phyloP scores from a whole-genome alignment of 306 rosid species.

The Lablab purpureus region DNA sequence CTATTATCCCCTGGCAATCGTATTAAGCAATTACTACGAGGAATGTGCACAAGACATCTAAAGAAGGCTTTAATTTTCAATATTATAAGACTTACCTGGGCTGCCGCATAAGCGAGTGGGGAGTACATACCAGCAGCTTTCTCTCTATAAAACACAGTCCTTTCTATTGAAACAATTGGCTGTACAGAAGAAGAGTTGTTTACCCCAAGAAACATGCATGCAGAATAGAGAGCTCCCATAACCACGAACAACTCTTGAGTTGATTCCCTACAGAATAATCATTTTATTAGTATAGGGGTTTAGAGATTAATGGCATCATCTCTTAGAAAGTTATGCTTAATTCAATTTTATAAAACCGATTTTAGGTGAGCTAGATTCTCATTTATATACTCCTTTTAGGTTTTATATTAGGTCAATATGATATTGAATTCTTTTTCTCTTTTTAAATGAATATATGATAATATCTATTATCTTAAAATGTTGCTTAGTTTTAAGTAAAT shows the following conservation, averaged over 20 bases:
- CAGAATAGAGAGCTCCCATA: constrained; percentile 88
- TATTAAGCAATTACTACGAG: constrained; percentile 18
- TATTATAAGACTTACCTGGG: constrained; percentile 63
- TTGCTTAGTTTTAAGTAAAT: too few species aligned
- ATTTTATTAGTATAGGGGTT: background rate
- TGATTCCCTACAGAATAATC: constrained; percentile 57
- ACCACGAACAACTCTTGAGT: constrained; percentile 68
- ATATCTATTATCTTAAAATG: too few species aligned
- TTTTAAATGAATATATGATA: too few species aligned
- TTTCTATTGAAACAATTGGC: constrained; percentile 92
- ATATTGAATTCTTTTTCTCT: too few species aligned
- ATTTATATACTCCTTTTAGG: too few species aligned
- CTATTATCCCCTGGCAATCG: constrained; percentile 77
- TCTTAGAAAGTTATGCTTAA: too few species aligned
- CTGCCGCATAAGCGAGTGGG: constrained; percentile 82
- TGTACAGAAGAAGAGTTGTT: constrained; percentile 90
- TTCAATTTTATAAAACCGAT: too few species aligned
- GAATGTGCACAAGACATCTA: constrained; percentile 9
- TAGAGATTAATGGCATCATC: constrained; percentile 7
- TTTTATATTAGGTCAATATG: too few species aligned
- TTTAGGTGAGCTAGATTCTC: too few species aligned
- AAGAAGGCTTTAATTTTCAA: constrained; percentile 6
- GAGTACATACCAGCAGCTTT: constrained; percentile 95
- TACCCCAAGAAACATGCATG: constrained; percentile 84
- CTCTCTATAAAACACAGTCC: constrained; percentile 91